Evolutionary conservation across 768 basidiomycete species (phyloP).

Genomic region (Trametes coccinea): DNA sequence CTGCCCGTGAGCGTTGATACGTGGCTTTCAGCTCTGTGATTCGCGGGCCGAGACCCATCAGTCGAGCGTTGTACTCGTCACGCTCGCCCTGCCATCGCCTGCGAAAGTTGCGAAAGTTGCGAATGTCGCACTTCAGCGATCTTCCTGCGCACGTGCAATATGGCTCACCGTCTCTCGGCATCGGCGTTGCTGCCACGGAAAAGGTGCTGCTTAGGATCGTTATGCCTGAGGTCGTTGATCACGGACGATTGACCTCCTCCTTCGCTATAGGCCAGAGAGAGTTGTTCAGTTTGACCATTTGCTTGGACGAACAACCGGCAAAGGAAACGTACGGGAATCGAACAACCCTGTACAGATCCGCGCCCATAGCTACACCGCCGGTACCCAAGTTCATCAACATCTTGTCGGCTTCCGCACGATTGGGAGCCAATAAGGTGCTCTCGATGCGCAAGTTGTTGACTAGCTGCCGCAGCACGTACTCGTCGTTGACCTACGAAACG

Average conservation of each 20-base stretch:
- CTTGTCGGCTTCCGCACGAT: constrained; percentile 63
- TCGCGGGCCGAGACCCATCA: constrained; percentile 32
- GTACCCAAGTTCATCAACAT: constrained; percentile 43
- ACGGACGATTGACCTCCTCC: constrained; percentile 63
- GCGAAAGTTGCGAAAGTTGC: not conserved
- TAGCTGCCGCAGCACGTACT: constrained; percentile 74
- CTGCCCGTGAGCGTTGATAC: constrained; percentile 33
- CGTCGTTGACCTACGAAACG: constrained; percentile 62
- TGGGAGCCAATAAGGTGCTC: constrained; percentile 59
- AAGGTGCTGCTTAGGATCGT: constrained; percentile 46
- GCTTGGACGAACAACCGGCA: not conserved
- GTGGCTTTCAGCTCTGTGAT: constrained; percentile 31
- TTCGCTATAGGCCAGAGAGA: constrained; percentile 45
- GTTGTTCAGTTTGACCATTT: not conserved
- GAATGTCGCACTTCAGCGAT: too few relatives aligned
- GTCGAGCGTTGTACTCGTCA: constrained; percentile 40
- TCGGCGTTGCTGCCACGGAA: constrained; percentile 54
- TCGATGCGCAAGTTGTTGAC: constrained; percentile 80
- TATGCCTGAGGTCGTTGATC: constrained; percentile 31
- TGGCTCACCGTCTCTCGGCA: constrained; percentile 46
- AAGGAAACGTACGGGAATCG: constrained; percentile 57
- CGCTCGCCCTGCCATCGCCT: constrained; percentile 52
- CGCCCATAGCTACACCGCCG: constrained; percentile 64
- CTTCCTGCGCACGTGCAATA: constrained; percentile 18
- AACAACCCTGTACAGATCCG: constrained; percentile 60